A percentile compares a stretch with the other conserved stretches of the same genome.
phyloP scores from a whole-genome alignment of 768 basidiomycete genomes.

The Mycena galopus region DNA sequence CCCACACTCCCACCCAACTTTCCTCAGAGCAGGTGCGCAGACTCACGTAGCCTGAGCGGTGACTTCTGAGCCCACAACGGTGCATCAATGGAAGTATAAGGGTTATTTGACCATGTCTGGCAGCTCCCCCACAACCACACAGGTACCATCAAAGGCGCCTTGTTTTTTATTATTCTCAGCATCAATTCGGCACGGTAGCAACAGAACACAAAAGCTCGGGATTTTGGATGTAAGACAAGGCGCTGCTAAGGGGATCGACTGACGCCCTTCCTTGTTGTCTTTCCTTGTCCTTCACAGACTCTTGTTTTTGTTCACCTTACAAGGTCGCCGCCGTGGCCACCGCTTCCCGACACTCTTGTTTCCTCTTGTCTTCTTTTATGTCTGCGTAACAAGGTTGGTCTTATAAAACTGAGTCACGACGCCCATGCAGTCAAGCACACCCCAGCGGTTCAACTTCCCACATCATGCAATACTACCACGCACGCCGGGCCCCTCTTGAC shows the following conservation, averaged over 20 bases:
- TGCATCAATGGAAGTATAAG: too few species aligned
- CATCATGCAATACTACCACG: constrained; percentile 32
- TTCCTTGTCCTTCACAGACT: constrained; percentile 22
- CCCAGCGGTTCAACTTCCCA: constrained; percentile 20
- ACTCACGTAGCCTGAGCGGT: too few species aligned
- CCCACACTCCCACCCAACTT: too few species aligned
- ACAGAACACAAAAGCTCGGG: too few species aligned
- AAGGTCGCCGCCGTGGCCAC: constrained; percentile 26
- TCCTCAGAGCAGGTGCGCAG: too few species aligned
- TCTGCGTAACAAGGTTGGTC: constrained; percentile 1
- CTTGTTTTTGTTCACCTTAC: constrained; percentile 21
- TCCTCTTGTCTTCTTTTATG: constrained; percentile 17
- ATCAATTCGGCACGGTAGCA: neutral
- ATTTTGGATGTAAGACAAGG: neutral
- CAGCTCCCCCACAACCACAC: too few species aligned
- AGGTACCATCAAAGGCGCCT: too few species aligned
- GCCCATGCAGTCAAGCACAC: constrained; percentile 2
- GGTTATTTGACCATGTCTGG: too few species aligned
- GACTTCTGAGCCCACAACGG: too few species aligned
- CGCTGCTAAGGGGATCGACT: constrained; percentile 30
- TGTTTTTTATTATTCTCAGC: too few species aligned
- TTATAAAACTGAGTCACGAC: constrained; percentile 10
- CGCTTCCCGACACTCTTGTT: constrained; percentile 26
- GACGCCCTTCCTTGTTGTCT: constrained; percentile 13
- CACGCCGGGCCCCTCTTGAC: constrained; percentile 21